These are phyloP conservation scores for Opeltia flavorubescens DNA, from an alignment of 495 filamentous ascomycete genomes.

Conservation along the genomic window DNA sequence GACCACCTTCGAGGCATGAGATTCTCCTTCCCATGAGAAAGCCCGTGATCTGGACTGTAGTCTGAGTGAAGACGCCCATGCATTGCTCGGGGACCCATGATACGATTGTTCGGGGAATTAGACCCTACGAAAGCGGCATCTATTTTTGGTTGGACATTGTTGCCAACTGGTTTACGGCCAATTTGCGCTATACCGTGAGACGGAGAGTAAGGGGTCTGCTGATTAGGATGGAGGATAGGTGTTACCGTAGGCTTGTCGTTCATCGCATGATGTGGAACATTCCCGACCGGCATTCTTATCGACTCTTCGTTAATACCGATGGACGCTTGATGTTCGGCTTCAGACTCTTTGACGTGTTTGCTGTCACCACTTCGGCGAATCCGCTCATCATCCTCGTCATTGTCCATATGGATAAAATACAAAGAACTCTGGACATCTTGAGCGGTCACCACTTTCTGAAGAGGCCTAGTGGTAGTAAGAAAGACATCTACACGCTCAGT, in stretches of 20 bases:
- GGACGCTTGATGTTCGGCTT: too few relatives aligned
- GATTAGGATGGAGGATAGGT: too few relatives aligned
- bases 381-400: constrained; percentile 43
- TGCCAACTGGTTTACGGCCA: constrained; percentile 11
- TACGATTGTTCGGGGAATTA: constrained; percentile 2
- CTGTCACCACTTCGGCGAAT: constrained; percentile 26
- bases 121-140: constrained; percentile 63
- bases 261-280: background rate
- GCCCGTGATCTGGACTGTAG: background rate
- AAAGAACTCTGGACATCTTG: constrained; percentile 77
- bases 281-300: background rate
- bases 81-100: constrained; percentile 14
- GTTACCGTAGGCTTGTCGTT: too few relatives aligned
- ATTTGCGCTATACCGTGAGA: background rate
- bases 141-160: constrained; percentile 75
- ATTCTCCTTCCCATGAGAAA: constrained; percentile 3
- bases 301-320: too few relatives aligned
- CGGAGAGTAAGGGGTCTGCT: background rate
- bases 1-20: constrained; percentile 6
- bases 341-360: too few relatives aligned
- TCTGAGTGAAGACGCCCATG: constrained; percentile 1
- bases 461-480: constrained; percentile 79
- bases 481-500: constrained; percentile 58
- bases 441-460: constrained; percentile 70
- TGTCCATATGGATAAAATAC: constrained; percentile 78